These are phyloP conservation scores for Microcera coccophila DNA, from an alignment of 2,329 filamentous ascomycete species.

Conservation along the genomic window DNA sequence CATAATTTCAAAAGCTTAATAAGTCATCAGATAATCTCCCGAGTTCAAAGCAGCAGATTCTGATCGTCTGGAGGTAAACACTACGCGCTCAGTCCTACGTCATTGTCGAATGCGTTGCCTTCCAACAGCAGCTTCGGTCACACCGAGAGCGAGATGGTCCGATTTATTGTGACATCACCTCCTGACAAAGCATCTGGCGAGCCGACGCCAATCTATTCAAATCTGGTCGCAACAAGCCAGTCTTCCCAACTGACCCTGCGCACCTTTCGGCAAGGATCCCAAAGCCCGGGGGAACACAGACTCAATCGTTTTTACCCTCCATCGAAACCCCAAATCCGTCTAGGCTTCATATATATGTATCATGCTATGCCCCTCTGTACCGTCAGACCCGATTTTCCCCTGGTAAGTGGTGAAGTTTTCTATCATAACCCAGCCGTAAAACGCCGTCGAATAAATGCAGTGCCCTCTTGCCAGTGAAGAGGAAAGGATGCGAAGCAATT, in stretches of 20 bases:
- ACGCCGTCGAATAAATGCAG: slow-evolving; percentile 31
- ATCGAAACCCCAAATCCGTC: slow-evolving; percentile 11
- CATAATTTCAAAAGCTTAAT: neutral
- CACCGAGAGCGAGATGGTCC: neutral
- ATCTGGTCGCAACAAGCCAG: neutral
- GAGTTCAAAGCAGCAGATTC: too few species aligned
- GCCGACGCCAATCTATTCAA: neutral
- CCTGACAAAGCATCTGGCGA: neutral
- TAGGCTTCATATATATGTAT: slow-evolving; percentile 15
- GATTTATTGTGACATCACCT: neutral
- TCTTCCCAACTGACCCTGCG: neutral
- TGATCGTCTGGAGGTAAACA: too few species aligned
- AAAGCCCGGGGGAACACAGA: slow-evolving; percentile 9
- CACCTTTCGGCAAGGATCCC: too few species aligned
- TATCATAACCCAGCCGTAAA: slow-evolving; percentile 31
- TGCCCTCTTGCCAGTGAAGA: slow-evolving; percentile 16
- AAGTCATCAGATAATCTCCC: too few species aligned
- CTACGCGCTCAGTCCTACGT: too few species aligned
- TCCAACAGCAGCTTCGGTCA: too few species aligned
- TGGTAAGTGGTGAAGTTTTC: slow-evolving; percentile 23
- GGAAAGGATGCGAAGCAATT: slow-evolving; percentile 10
- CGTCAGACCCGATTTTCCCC: slow-evolving; percentile 21
- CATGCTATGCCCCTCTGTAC: slow-evolving; percentile 19
- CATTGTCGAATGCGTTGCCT: too few species aligned
- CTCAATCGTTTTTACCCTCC: slow-evolving; percentile 11